Percentiles rank a stretch among this genome's conserved stretches.
Evolutionary conservation across 768 basidiomycete species (phyloP).

Genomic region (Russula sp.): DNA sequence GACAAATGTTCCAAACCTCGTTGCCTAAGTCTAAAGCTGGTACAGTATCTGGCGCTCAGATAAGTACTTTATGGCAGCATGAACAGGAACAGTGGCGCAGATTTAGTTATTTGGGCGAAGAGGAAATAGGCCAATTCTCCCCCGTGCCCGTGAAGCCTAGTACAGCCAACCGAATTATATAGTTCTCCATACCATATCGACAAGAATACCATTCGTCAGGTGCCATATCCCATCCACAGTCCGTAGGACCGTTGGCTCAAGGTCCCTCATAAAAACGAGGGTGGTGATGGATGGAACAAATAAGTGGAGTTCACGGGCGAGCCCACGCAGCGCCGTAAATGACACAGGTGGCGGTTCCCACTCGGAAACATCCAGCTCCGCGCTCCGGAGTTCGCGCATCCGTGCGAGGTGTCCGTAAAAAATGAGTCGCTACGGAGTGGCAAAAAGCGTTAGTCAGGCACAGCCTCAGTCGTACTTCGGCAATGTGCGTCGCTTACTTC

Average conservation of each 20-base stretch:
- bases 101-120: background rate
- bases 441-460: background rate
- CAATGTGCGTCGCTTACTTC: constrained; percentile 34
- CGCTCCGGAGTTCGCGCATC: constrained; percentile 41
- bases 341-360: constrained; percentile 55
- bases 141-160: too few species aligned
- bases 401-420: constrained; percentile 56
- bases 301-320: constrained; percentile 52
- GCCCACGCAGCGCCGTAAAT: constrained; percentile 46
- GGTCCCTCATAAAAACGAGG: constrained; percentile 57
- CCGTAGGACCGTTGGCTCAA: constrained; percentile 47
- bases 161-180: background rate
- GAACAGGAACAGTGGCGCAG: background rate
- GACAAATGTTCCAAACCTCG: background rate
- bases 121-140: background rate
- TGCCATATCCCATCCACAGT: constrained; percentile 26
- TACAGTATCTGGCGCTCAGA: constrained; percentile 1
- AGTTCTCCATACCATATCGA: constrained; percentile 17
- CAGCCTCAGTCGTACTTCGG: background rate
- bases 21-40: constrained; percentile 3
- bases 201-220: constrained; percentile 24
- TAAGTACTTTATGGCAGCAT: constrained; percentile 1
- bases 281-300: constrained; percentile 46
- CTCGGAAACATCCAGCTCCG: constrained; percentile 58
- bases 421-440: constrained; percentile 41